phyloP scores from a whole-genome alignment of 805 yeast genomes.

The Monosporozyma servazzii region DNA sequence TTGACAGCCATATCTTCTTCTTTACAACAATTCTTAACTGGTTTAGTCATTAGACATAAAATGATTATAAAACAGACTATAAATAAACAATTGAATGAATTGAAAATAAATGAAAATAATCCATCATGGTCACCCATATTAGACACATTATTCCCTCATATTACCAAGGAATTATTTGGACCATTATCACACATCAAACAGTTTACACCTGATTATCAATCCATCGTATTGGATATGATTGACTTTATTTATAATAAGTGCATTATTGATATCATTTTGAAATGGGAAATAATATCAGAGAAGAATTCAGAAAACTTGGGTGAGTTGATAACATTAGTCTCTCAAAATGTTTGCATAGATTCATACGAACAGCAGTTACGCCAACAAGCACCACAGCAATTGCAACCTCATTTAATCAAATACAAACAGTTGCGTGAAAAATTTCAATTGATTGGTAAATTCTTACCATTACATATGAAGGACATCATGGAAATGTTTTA shows the following conservation, averaged over 20 bases:
- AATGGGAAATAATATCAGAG: slow-evolving; percentile 29
- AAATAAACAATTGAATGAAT: slow-evolving; percentile 13
- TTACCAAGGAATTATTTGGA: slow-evolving; percentile 11
- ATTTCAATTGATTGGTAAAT: slow-evolving; percentile 19
- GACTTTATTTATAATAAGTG: slow-evolving; percentile 17
- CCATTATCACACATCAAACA: slow-evolving; percentile 11
- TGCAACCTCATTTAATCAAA: neutral
- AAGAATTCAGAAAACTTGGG: slow-evolving; percentile 26
- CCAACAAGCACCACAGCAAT: neutral
- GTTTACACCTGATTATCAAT: slow-evolving; percentile 7
- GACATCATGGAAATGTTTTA: slow-evolving; percentile 35
- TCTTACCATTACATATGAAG: slow-evolving; percentile 32
- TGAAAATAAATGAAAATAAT: slow-evolving; percentile 16
- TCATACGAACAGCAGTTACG: slow-evolving; percentile 5
- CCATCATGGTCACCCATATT: slow-evolving; percentile 18
- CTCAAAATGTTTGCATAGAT: slow-evolving; percentile 10
- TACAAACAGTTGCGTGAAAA: slow-evolving; percentile 24
- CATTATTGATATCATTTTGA: slow-evolving; percentile 14
- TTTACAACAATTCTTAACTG: slow-evolving; percentile 5
- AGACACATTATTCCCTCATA: slow-evolving; percentile 17
- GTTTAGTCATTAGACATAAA: neutral
- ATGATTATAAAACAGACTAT: slow-evolving; percentile 3
- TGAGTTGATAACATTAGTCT: slow-evolving; percentile 17
- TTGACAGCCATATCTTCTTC: slow-evolving; percentile 18
- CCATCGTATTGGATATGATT: slow-evolving; percentile 10